Conservation (phyloP, 2,329 filamentous ascomycete genomes). For the Tolypocladium pustulatum region DNA sequence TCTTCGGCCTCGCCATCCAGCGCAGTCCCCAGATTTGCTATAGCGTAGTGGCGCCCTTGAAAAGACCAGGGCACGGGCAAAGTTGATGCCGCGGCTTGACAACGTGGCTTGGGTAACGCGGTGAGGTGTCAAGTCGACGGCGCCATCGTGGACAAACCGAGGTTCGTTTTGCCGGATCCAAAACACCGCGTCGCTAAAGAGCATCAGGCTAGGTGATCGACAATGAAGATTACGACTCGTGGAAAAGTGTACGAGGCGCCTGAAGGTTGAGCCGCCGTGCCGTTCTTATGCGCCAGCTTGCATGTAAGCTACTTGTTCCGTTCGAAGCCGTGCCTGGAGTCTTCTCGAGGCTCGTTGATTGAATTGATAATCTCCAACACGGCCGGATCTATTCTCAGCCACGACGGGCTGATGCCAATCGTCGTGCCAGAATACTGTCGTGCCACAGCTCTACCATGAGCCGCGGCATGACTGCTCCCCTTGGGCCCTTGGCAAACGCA, state of each 20-base stretch:
- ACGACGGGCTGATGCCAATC: background rate
- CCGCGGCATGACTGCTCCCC: background rate
- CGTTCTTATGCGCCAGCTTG: background rate
- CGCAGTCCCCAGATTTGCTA: background rate
- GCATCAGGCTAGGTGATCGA: background rate
- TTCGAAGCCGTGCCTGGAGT: background rate
- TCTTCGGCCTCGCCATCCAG: background rate
- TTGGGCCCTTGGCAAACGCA: background rate
- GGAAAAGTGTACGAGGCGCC: background rate
- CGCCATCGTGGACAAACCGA: background rate
- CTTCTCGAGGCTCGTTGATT: background rate
- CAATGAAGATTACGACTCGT: background rate
- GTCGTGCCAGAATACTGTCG: background rate
- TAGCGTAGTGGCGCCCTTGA: background rate
- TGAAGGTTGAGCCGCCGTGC: background rate
- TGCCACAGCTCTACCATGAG: background rate
- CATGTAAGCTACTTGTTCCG: background rate
- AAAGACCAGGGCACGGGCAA: background rate
- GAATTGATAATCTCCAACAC: background rate
- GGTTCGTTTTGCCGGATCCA: background rate
- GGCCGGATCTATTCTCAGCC: background rate
- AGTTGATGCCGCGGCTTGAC: background rate
- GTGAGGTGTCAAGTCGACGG: background rate
- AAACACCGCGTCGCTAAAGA: background rate
- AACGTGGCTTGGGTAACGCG: background rate